Evolutionary conservation across 202 grass and related monocot genomes (phyloP).

Genomic region (Eragrostis tef): DNA sequence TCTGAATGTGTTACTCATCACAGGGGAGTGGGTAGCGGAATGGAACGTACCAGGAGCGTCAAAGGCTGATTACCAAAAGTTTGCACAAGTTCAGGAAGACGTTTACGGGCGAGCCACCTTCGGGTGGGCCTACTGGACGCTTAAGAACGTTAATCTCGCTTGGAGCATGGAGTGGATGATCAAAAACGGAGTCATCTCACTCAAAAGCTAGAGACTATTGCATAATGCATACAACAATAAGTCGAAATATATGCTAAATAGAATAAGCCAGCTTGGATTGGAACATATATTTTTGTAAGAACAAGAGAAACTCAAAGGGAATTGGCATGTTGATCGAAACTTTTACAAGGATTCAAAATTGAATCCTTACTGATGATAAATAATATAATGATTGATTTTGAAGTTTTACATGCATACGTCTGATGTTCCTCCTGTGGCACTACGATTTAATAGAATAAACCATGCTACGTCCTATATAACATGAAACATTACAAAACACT

Average conservation of each 20-base stretch:
- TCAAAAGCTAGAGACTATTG: constrained; percentile 18
- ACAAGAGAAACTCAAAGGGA: neutral
- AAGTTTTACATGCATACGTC: no score
- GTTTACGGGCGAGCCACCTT: constrained; percentile 51
- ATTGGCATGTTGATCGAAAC: neutral
- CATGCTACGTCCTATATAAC: no score
- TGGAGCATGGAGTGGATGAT: constrained; percentile 63
- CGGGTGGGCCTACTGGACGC: constrained; percentile 55
- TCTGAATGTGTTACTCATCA: neutral
- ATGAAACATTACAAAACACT: no score
- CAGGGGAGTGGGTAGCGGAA: constrained; percentile 54
- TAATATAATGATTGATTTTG: no score
- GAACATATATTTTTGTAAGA: neutral
- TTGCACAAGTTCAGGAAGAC: constrained; percentile 23
- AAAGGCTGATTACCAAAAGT: constrained; percentile 40
- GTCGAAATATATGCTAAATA: neutral
- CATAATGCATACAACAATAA: neutral
- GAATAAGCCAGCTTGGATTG: neutral
- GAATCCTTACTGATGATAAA: no score
- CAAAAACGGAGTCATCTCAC: constrained; percentile 35
- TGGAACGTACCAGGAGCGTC: neutral
- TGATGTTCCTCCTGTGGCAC: no score
- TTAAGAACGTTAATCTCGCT: constrained; percentile 24
- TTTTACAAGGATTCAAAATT: no score
- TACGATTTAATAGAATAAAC: no score